Conservation (phyloP, 306 rosid genomes). For the Cicer pinnatifidum region DNA sequence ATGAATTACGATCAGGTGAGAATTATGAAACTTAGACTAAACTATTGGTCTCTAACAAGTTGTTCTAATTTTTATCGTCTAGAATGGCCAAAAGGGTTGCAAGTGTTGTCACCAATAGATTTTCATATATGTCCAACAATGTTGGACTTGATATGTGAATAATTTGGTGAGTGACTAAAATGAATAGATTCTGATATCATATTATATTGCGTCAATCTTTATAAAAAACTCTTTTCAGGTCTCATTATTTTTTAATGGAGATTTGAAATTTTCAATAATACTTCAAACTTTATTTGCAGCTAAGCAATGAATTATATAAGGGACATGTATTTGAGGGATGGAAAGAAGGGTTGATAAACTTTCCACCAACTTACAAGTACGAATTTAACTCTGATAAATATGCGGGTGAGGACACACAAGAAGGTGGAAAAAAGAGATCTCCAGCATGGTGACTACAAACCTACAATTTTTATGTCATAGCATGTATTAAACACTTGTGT, state of each 20-base stretch:
- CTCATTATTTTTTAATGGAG: too few species aligned
- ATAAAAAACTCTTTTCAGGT: too few species aligned
- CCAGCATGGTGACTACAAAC: constrained; percentile 80
- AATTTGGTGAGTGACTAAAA: too few species aligned
- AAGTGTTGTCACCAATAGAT: too few species aligned
- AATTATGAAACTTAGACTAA: constrained; percentile 15
- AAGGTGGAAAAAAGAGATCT: constrained; percentile 84
- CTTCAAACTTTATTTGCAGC: constrained; percentile 56
- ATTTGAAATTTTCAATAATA: too few species aligned
- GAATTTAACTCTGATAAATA: constrained; percentile 68
- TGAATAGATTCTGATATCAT: too few species aligned
- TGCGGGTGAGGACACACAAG: constrained; percentile 69
- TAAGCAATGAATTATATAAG: constrained; percentile 62
- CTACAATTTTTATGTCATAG: background rate
- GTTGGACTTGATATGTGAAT: too few species aligned
- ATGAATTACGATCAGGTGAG: constrained; percentile 82
- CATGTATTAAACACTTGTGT: background rate
- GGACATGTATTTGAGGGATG: constrained; percentile 93
- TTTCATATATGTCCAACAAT: too few species aligned
- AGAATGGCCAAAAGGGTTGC: too few species aligned
- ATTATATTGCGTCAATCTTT: too few species aligned
- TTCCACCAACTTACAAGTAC: constrained; percentile 91
- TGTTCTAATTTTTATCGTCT: background rate
- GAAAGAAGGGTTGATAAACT: constrained; percentile 79
- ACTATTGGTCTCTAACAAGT: background rate